Conservation (phyloP, 2,329 filamentous ascomycete species). For the Aspergillus arachidicola region DNA sequence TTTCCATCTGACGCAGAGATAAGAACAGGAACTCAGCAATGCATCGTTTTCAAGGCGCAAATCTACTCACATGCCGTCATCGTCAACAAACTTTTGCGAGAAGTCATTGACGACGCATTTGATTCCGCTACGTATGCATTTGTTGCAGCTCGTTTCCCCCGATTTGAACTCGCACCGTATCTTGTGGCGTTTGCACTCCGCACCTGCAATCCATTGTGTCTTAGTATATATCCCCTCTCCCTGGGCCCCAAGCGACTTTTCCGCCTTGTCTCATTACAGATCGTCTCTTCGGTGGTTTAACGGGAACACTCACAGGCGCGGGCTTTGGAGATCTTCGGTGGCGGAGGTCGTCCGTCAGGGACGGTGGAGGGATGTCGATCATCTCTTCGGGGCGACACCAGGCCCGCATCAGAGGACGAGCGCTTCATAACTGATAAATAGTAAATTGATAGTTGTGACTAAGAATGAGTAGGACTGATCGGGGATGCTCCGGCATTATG, state of each 20-base stretch:
- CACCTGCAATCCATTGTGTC: constrained; percentile 31
- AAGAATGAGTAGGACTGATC: constrained; percentile 14
- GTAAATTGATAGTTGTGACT: constrained; percentile 20
- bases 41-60: neutral
- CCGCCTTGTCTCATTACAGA: neutral
- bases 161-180: constrained; percentile 57
- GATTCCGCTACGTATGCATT: constrained; percentile 54
- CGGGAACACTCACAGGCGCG: constrained; percentile 41
- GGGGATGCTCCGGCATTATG: constrained; percentile 30
- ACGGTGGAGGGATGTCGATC: constrained; percentile 26
- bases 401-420: constrained; percentile 38
- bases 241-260: neutral
- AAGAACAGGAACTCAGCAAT: constrained; percentile 1
- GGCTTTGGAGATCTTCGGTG: constrained; percentile 44
- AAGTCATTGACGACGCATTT: constrained; percentile 59
- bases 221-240: constrained; percentile 8
- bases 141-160: constrained; percentile 50
- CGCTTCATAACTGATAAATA: constrained; percentile 32
- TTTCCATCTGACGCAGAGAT: constrained; percentile 45
- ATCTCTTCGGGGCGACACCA: constrained; percentile 32
- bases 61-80: constrained; percentile 52
- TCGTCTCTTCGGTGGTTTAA: neutral
- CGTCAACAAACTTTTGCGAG: constrained; percentile 58
- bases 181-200: constrained; percentile 57
- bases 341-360: constrained; percentile 23